Base-by-base conservation (phyloP, 805 yeast genomes). In the Wickerhamiella allomyrinae region DNA sequence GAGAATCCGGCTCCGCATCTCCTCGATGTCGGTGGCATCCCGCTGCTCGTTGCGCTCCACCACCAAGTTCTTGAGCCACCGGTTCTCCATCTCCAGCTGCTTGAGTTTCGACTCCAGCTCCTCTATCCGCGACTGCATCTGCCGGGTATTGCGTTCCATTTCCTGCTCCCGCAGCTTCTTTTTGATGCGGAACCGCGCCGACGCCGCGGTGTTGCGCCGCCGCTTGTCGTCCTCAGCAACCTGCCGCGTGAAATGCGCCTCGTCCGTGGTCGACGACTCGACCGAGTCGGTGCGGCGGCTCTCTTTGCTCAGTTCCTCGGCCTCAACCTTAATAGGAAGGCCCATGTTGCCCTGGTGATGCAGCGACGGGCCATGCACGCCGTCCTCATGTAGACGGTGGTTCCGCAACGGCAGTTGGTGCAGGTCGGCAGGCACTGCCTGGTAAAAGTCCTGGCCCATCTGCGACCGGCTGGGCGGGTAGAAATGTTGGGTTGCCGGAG, bases 91-190 rank as follows among this genome's bases (percentile, higher is more conserved):
- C 62, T 87, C 94, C 49, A 89, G 65, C 43, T 89, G 83, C 59
- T 77, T 77, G 45, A 91, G 74, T 56, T 77, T 77, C 55, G 73
- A 69, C 59, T 86, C 94, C 47, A 86, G 68, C 19, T 66, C 65
- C 38, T 67, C 62, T 13, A 87, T 77, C 46, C 73, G 62, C 24
- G 81, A 87, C 51, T 75, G 76, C 52, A 89, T 67, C 46, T 80
- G 87, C 51, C 74, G 73, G 15, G 87, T 71, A 45, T 71, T 75
- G 45, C 76, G 68, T 61, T 87, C 95, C 77, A 89, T 73, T 57
- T 87, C 89, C 62, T 82, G 91, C 63, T 89, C 96, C 59, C 84
- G 81, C 62, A 80, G 56, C 70, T 89, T 87, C 75, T 83, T 86
- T 71, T 84, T 85, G 57, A 85, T 74, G 49, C 98, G 71, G 68